Evolutionary conservation across 768 basidiomycete genomes (phyloP).

Genomic region (Tylopilus intermedius): DNA sequence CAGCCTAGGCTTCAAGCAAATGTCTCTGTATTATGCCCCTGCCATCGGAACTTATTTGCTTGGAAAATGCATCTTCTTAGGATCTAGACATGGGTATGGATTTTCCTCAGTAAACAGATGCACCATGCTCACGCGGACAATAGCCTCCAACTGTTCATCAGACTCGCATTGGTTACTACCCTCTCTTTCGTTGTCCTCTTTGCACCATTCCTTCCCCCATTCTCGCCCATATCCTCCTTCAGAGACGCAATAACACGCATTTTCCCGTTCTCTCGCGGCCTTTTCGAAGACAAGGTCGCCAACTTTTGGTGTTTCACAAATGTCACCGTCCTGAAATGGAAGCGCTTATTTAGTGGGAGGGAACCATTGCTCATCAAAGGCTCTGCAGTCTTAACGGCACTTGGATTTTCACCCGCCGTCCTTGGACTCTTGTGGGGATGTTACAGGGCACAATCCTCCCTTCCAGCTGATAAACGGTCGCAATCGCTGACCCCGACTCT

Average conservation of each 20-base stretch:
- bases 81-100: slow-evolving; percentile 62
- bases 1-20: slow-evolving; percentile 92
- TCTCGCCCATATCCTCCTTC: slow-evolving; percentile 47
- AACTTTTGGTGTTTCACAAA: slow-evolving; percentile 97
- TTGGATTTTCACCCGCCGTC: slow-evolving; percentile 67
- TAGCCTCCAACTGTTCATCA: slow-evolving; percentile 54
- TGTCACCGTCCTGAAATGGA: slow-evolving; percentile 79
- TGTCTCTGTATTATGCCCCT: slow-evolving; percentile 92
- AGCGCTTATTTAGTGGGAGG: slow-evolving; percentile 35
- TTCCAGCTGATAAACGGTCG: not conserved
- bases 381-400: slow-evolving; percentile 59
- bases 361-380: slow-evolving; percentile 54
- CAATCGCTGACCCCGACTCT: slow-evolving; percentile 47
- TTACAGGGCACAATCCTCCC: slow-evolving; percentile 25
- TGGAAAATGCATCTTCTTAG: slow-evolving; percentile 84
- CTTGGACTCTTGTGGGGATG: slow-evolving; percentile 39
- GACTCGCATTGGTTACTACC: slow-evolving; percentile 58
- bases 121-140: slow-evolving; percentile 1
- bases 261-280: slow-evolving; percentile 86
- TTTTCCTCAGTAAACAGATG: not conserved
- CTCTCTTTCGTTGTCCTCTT: slow-evolving; percentile 67
- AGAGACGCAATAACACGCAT: slow-evolving; percentile 71
- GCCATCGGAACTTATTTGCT: slow-evolving; percentile 87
- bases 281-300: slow-evolving; percentile 95
- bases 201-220: slow-evolving; percentile 72